Conservation (phyloP, 306 rosid species). For the Inga oerstediana region DNA sequence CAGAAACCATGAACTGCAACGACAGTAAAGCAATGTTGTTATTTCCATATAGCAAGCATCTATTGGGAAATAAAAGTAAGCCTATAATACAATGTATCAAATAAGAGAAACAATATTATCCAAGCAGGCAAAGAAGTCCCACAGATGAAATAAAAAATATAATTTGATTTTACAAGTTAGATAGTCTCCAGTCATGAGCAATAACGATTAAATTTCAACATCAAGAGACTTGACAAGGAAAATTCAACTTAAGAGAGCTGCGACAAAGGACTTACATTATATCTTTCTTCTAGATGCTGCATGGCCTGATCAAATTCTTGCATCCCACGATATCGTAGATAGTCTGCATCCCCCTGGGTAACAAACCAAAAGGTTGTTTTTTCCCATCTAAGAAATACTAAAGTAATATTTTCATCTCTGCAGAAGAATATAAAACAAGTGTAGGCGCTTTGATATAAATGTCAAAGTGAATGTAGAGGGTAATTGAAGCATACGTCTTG, state of each 20-base stretch:
- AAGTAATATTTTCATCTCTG: not conserved
- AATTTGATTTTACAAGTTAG: not conserved
- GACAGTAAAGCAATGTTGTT: conserved; percentile 27
- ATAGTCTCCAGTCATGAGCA: conserved; percentile 25
- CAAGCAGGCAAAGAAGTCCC: conserved; percentile 21
- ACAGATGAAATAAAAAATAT: conserved; percentile 19
- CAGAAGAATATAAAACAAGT: not conserved
- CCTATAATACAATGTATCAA: conserved; percentile 15
- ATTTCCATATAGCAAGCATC: conserved; percentile 11
- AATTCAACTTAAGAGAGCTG: conserved; percentile 3
- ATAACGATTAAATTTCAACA: conserved; percentile 19
- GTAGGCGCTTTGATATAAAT: not conserved
- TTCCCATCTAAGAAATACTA: not conserved
- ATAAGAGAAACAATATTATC: conserved; percentile 14
- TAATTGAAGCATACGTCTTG: not conserved
- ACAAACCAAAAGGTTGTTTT: not conserved
- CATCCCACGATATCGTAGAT: conserved; percentile 83
- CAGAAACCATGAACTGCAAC: conserved; percentile 93
- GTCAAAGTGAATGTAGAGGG: not conserved
- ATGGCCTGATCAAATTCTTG: conserved; percentile 96
- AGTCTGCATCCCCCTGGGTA: conserved; percentile 51
- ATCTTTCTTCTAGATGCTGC: conserved; percentile 92
- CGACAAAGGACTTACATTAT: conserved; percentile 64
- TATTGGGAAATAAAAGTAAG: not conserved
- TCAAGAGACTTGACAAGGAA: conserved; percentile 8